Base-by-base conservation (phyloP, 129 eudicot genomes). In the Flaveria ramosissima region DNA sequence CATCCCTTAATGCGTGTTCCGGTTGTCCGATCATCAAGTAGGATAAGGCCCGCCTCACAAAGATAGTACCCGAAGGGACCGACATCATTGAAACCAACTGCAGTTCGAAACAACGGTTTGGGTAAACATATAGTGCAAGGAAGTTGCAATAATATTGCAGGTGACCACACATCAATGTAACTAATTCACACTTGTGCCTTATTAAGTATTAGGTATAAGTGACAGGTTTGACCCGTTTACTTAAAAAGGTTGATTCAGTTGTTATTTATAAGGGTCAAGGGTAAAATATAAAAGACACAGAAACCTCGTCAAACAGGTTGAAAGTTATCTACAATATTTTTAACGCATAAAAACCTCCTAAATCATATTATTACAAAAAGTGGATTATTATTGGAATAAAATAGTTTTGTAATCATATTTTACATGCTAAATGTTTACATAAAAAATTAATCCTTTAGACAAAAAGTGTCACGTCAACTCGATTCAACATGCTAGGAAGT, bases 31-130 rank as follows among this genome's bases (percentile, higher is more conserved):
- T 77, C 98, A 93, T 89, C 79, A 93, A 75, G 84, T 93, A 93
- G 19, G 97, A 86, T 11, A 93, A 88, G 60, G 97, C 96, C 69
- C 97, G 86, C 85, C 98, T 86, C 71, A 85, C 97, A 48, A 93
- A 91, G 52, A 93, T 83, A 13, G 98, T 93, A 3, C 93, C 98
- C 36, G 98, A 93, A 50, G 98, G 93, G n/a, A 81, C 96, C 2
- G 98, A 67, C 98, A 93, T 93, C 93, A 89, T 87, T 1, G 87
- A 72, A 17, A 91, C 97, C 83, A 93, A 81, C 98, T 93, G 91
- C 85, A 83, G 27, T 70, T 83, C 42, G 15, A 77, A 19, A 43
- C 16, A 30, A 15, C 1, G 13, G 71, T 75, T 47, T 47, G 48
- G 20, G 20, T 26, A 6, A 63, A 63, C 71, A 62, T 74, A 74